A percentile compares a stretch with the other conserved stretches of the same genome.
Conservation (phyloP, 176 grass and related monocot genomes). For the Zea luxurians region DNA sequence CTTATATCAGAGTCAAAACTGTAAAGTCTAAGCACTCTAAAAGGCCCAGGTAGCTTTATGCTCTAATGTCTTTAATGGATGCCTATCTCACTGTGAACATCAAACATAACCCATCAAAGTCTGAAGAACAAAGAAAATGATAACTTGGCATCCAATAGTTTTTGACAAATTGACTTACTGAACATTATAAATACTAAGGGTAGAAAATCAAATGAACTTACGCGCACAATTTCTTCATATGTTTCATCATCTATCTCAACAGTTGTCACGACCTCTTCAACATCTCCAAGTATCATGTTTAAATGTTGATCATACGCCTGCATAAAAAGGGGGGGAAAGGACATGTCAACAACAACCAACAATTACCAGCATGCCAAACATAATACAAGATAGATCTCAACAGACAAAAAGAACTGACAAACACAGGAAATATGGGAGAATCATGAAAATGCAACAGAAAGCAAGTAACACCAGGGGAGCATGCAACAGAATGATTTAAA, state of each 20-base stretch:
- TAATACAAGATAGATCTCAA: not conserved
- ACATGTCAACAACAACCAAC: not conserved
- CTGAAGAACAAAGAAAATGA: not conserved
- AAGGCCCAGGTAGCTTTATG: not conserved
- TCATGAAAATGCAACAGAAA: not conserved
- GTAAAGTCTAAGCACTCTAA: not conserved
- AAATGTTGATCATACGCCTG: slow-evolving; percentile 99
- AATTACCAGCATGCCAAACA: not conserved
- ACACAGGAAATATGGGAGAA: not conserved
- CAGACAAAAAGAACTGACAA: not conserved
- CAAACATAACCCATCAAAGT: not conserved
- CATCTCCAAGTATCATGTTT: slow-evolving; percentile 99
- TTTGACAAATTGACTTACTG: not conserved
- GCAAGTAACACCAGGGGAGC: not conserved
- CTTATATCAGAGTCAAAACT: not conserved
- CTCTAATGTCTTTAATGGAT: not conserved
- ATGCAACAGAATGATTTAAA: not conserved
- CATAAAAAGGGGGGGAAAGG: not conserved
- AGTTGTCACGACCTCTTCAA: slow-evolving; percentile 91
- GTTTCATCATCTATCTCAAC: slow-evolving; percentile 98
- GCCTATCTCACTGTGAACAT: not conserved
- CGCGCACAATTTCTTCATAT: slow-evolving; percentile 97
- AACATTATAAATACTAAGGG: not conserved
- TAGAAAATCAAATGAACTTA: slow-evolving; percentile 34
- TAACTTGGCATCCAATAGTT: not conserved